Conservation (phyloP, 768 basidiomycete genomes). For the Rhodotorula taiwanensis region DNA sequence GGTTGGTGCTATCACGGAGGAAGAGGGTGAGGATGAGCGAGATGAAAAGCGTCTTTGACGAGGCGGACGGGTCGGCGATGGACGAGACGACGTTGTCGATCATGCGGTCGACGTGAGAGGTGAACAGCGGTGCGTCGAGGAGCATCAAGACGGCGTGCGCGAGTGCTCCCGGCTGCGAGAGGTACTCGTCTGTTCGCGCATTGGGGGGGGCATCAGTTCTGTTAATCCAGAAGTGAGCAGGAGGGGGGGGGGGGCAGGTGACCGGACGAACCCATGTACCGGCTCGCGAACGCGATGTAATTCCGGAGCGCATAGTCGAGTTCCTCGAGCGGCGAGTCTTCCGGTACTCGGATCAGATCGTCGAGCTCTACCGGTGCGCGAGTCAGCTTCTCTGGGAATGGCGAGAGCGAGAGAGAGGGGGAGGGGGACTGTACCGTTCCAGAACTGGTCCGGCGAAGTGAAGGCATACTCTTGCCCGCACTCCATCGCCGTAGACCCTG, state of each 20-base stretch:
- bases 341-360: constrained; percentile 64
- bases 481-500: constrained; percentile 20
- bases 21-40: constrained; percentile 32
- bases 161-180: constrained; percentile 74
- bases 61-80: constrained; percentile 59
- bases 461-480: constrained; percentile 77
- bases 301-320: constrained; percentile 59
- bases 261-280: constrained; percentile 24
- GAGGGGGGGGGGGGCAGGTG: background rate
- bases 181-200: constrained; percentile 61
- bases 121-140: constrained; percentile 76
- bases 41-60: constrained; percentile 42
- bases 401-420: background rate
- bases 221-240: too few species aligned
- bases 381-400: background rate
- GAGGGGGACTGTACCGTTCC: constrained; percentile 40
- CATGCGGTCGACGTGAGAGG: constrained; percentile 88
- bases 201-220: background rate
- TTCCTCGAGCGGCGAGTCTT: constrained; percentile 58
- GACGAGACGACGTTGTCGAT: constrained; percentile 60
- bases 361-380: constrained; percentile 62
- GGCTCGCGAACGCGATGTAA: constrained; percentile 31
- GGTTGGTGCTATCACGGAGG: constrained; percentile 8
- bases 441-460: constrained; percentile 77
- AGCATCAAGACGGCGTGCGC: constrained; percentile 72